Base-by-base conservation (phyloP, 2,329 filamentous ascomycete genomes). In the Emergomyces orientalis region DNA sequence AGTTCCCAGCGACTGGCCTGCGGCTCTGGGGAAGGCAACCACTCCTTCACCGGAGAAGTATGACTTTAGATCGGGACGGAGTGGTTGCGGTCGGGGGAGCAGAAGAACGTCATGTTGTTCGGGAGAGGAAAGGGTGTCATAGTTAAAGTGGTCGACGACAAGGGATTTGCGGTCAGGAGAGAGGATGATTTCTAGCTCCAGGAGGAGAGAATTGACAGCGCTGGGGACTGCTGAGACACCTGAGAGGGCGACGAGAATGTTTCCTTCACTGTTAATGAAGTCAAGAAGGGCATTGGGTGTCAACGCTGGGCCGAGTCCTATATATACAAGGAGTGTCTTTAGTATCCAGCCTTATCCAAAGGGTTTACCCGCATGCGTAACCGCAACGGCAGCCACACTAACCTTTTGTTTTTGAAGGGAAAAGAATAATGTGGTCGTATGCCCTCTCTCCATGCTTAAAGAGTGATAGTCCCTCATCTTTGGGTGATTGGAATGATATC, bases 61-160 rank as follows among this genome's bases (percentile, higher is more conserved):
- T 71, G 88, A 83, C 80, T 88, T 88, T 63, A 91, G 80, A 68
- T 86, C 90, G 30, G 84, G 72, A 69, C 88, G 87, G 65, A 88
- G 75, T 59, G 83, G 78, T 64, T 80, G 78, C 3, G 91, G 89
- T 43, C 85, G 81, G 52, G 89, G 84, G 60, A 97, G 79, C 37
- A 97, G 82, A 54, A 99, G 81, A 37, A 96, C 89, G 77, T 97
- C 91, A 77, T 99, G 94, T 72, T 86, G 84, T 67, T 97, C 91
- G 59, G 86, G 73, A 4, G 93, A 88, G 49, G 88, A 90, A 39
- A 84, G 69, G 63, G 83, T 81, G 72, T 97, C 93, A 78, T 94
- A 94, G 79, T 90, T 89, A 85, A 97, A 97, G 81, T 99, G 94
- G 77, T 97, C 94, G 65, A 97, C 88, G 6, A 96, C 88, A 63